Percentiles rank a stretch among this genome's conserved stretches.
These are phyloP conservation scores for Cordyceps cicadae DNA, from an alignment of 2,329 filamentous ascomycete species.

Conservation along the genomic window DNA sequence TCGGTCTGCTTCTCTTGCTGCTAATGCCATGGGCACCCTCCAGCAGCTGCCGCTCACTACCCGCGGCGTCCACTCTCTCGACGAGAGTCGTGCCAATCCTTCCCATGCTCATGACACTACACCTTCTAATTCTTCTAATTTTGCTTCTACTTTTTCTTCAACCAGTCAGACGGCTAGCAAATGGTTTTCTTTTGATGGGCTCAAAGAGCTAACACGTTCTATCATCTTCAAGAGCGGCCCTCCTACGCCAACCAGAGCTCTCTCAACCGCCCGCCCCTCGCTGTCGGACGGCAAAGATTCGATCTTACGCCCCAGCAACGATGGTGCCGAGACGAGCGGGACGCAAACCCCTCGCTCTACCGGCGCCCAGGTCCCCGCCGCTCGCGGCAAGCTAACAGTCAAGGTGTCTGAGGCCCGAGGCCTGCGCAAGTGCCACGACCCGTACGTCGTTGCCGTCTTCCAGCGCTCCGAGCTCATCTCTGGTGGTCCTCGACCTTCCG, in stretches of 20 bases:
- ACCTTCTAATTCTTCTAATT: constrained; percentile 42
- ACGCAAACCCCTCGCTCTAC: constrained; percentile 44
- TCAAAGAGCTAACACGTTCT: constrained; percentile 81
- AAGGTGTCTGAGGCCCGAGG: constrained; percentile 81
- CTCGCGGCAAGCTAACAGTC: constrained; percentile 83
- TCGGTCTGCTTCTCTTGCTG: constrained; percentile 7
- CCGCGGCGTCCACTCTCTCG: constrained; percentile 8
- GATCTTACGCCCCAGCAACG: constrained; percentile 30
- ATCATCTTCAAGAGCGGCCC: constrained; percentile 77
- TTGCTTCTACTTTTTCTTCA: constrained; percentile 30
- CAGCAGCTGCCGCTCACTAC: constrained; percentile 8
- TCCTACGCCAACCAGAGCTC: constrained; percentile 79
- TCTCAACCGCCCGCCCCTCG: constrained; percentile 56
- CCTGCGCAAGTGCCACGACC: constrained; percentile 72
- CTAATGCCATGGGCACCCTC: constrained; percentile 1
- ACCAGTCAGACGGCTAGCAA: constrained; percentile 35
- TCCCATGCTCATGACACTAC: constrained; percentile 19
- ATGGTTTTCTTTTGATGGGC: constrained; percentile 58
- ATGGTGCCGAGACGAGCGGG: constrained; percentile 38
- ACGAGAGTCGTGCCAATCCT: constrained; percentile 4
- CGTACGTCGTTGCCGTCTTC: constrained; percentile 94
- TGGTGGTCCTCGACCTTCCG: constrained; percentile 62
- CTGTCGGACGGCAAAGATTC: constrained; percentile 38
- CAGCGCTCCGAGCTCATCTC: constrained; percentile 96
- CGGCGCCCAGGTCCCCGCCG: constrained; percentile 57